phyloP scores from a whole-genome alignment of 331 rosid genomes.

The Saraca asoca region DNA sequence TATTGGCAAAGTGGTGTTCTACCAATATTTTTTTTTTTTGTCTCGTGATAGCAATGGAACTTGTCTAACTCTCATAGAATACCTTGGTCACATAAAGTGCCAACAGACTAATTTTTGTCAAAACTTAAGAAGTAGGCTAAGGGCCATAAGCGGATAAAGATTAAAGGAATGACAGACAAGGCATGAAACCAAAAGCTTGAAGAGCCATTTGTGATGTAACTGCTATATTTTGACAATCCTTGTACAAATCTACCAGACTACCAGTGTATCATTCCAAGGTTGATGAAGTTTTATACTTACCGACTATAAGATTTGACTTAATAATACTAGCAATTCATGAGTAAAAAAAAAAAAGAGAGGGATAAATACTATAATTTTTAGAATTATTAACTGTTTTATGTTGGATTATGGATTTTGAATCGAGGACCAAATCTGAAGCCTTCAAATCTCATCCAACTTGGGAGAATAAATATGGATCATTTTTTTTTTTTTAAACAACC shows the following conservation, averaged over 20 bases:
- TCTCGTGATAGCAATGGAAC: not conserved
- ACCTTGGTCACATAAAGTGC: not conserved
- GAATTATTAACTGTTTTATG: not conserved
- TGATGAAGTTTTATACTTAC: not conserved
- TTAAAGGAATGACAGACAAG: not conserved
- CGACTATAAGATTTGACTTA: not conserved
- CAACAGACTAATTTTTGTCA: not conserved
- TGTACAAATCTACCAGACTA: not conserved
- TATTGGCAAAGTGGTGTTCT: not conserved
- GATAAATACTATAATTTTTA: not conserved
- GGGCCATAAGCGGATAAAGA: not conserved
- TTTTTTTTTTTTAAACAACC: no score
- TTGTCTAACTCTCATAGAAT: not conserved
- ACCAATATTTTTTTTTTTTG: not conserved
- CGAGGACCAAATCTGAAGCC: not conserved
- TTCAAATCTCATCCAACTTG: not conserved
- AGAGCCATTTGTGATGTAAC: no score
- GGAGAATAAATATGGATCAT: no score
- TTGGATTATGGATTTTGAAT: not conserved
- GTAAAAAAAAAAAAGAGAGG: no score
- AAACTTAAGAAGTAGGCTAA: not conserved
- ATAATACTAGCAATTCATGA: no score
- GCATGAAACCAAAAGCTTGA: not conserved
- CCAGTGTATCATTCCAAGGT: not conserved
- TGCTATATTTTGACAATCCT: not conserved